These are phyloP conservation scores for Colletotrichum theobromicola DNA, from an alignment of 2,329 filamentous ascomycete species.

Conservation along the genomic window DNA sequence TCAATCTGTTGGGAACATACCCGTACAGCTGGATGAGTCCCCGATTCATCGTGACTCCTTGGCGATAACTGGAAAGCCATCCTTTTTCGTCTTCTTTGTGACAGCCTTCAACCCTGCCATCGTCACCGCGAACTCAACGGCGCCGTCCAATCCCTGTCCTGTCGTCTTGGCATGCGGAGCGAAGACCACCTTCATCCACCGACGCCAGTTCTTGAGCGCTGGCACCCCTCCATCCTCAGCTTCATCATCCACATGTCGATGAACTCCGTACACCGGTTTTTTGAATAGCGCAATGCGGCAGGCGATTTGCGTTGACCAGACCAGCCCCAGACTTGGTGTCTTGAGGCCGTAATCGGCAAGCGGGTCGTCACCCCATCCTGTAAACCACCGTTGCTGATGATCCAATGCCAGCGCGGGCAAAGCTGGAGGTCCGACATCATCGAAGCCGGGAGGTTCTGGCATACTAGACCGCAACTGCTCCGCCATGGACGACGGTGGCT, in stretches of 20 bases:
- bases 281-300: conserved; percentile 84
- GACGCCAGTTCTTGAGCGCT: conserved; percentile 65
- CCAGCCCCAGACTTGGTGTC: conserved; percentile 84
- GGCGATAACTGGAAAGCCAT: neutral
- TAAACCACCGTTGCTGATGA: conserved; percentile 94
- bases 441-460: conserved; percentile 37
- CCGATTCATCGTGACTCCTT: neutral
- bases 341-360: conserved; percentile 62
- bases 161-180: conserved; percentile 72
- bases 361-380: conserved; percentile 85
- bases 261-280: conserved; percentile 57
- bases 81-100: conserved; percentile 17
- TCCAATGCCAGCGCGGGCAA: conserved; percentile 72
- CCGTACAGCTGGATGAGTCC: neutral
- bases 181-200: conserved; percentile 91
- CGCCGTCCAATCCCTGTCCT: conserved; percentile 52
- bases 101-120: conserved; percentile 63
- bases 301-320: conserved; percentile 90
- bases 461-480: conserved; percentile 38
- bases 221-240: conserved; percentile 46
- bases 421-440: conserved; percentile 43
- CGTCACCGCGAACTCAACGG: conserved; percentile 77
- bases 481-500: conserved; percentile 46
- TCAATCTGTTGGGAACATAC: neutral
- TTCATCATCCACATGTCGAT: conserved; percentile 38